Evolutionary conservation across 2,329 filamentous ascomycete species (phyloP).

Genomic region (Epichloe hybrida): DNA sequence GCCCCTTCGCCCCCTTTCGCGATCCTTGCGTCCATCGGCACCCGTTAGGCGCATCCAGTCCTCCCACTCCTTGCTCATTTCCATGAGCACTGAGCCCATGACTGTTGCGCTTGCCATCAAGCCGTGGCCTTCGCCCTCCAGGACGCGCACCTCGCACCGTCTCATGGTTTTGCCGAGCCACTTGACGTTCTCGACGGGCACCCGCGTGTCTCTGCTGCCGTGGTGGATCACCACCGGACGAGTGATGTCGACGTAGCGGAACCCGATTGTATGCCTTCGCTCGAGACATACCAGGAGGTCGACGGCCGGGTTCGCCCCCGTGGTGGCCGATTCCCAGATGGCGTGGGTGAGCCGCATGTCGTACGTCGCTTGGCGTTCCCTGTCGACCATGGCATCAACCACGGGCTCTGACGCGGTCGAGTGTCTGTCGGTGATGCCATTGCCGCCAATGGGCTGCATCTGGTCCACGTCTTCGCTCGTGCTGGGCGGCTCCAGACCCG

Average conservation of each 20-base stretch:
- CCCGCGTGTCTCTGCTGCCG: slow-evolving; percentile 76
- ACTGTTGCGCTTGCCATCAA: slow-evolving; percentile 89
- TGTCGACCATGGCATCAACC: slow-evolving; percentile 49
- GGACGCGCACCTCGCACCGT: slow-evolving; percentile 76
- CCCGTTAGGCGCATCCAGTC: slow-evolving; percentile 60
- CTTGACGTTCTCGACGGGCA: slow-evolving; percentile 86
- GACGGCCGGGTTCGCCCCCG: slow-evolving; percentile 83
- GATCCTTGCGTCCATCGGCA: slow-evolving; percentile 20
- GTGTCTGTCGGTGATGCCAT: slow-evolving; percentile 8
- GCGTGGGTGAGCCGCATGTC: slow-evolving; percentile 78
- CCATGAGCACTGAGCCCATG: slow-evolving; percentile 88
- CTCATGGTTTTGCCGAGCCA: slow-evolving; percentile 95
- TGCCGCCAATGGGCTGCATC: slow-evolving; percentile 20
- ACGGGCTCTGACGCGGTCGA: slow-evolving; percentile 35
- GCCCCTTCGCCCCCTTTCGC: slow-evolving; percentile 17
- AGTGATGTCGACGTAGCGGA: slow-evolving; percentile 92
- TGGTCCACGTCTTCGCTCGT: slow-evolving; percentile 37
- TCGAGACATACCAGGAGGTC: slow-evolving; percentile 89
- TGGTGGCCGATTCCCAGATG: slow-evolving; percentile 88
- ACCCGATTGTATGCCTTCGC: slow-evolving; percentile 79
- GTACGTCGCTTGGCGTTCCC: slow-evolving; percentile 61
- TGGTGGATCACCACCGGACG: slow-evolving; percentile 88
- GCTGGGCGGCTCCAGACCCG: slow-evolving; percentile 11
- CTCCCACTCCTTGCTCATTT: slow-evolving; percentile 90
- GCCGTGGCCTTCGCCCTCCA: slow-evolving; percentile 87